These are phyloP conservation scores for Digitaria exilis DNA, from an alignment of 202 grass and related monocot genomes.

Conservation along the genomic window DNA sequence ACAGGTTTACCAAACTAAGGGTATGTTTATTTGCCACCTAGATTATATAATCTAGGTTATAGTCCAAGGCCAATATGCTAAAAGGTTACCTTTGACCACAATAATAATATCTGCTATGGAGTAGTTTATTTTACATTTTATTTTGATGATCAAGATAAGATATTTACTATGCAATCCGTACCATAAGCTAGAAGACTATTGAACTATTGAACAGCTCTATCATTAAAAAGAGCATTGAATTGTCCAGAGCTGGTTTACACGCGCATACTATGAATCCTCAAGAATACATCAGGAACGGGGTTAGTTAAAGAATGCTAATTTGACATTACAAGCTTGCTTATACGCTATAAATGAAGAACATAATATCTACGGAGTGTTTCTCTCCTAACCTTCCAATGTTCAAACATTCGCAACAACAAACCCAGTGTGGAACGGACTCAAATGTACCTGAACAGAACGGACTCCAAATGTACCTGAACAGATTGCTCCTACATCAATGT, in stretches of 20 bases:
- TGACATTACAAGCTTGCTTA: conserved; percentile 13
- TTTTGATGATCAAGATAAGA: no score
- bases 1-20: no score
- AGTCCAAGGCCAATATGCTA: no score
- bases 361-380: neutral
- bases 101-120: no score
- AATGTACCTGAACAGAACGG: neutral
- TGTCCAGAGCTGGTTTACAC: neutral
- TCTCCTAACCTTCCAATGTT: conserved; percentile 28
- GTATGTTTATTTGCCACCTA: no score
- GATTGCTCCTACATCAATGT: conserved; percentile 30
- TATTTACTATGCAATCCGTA: no score
- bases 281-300: conserved; percentile 17
- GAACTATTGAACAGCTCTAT: neutral
- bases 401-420: conserved; percentile 3
- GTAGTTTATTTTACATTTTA: no score
- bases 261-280: neutral
- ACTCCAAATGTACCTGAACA: conserved; percentile 42
- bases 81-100: no score
- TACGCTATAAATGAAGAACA: conserved; percentile 9
- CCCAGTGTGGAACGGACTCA: neutral
- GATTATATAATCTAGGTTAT: no score
- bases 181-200: no score
- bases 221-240: neutral
- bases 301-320: neutral